phyloP scores from a whole-genome alignment of 495 filamentous ascomycete genomes.

The Alectoria sarmentosa region DNA sequence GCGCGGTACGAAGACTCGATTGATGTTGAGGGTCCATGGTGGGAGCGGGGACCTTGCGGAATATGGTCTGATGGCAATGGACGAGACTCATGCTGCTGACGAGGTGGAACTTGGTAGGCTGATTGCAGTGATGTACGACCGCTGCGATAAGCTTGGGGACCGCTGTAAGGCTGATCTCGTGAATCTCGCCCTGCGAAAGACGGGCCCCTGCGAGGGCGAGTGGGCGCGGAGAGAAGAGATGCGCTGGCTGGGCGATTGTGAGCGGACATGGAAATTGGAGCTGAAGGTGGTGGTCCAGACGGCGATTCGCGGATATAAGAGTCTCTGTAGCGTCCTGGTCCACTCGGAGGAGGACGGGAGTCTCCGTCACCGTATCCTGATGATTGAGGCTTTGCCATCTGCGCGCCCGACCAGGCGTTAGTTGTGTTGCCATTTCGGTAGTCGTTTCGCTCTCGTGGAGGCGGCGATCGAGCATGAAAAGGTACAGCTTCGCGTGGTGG shows the following conservation, averaged over 20 bases:
- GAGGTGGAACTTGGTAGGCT: slow-evolving; percentile 22
- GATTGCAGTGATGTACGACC: slow-evolving; percentile 25
- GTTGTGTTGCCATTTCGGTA: slow-evolving; percentile 17
- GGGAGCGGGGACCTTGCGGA: slow-evolving; percentile 39
- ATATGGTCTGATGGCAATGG: slow-evolving; percentile 27
- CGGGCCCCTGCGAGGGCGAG: slow-evolving; percentile 47
- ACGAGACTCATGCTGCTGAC: slow-evolving; percentile 26
- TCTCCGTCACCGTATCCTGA: slow-evolving; percentile 30
- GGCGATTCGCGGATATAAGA: slow-evolving; percentile 38
- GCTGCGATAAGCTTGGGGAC: slow-evolving; percentile 39
- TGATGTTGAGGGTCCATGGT: slow-evolving; percentile 22
- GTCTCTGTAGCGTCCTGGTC: slow-evolving; percentile 28
- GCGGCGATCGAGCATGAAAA: slow-evolving; percentile 18
- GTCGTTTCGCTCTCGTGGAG: slow-evolving; percentile 17
- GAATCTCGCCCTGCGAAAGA: slow-evolving; percentile 21
- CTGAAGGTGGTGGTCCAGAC: slow-evolving; percentile 43
- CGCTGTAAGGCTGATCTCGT: slow-evolving; percentile 29
- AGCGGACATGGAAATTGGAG: slow-evolving; percentile 38
- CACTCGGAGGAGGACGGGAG: slow-evolving; percentile 32
- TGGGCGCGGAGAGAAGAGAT: slow-evolving; percentile 52
- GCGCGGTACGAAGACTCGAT: slow-evolving; percentile 28
- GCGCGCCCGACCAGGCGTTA: slow-evolving; percentile 13
- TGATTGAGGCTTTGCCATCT: slow-evolving; percentile 13
- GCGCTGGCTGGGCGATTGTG: slow-evolving; percentile 44
- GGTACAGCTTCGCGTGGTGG: slow-evolving; percentile 21